These are phyloP conservation scores for Zelonia costaricensis DNA, from an alignment of 208 protist species.

Conservation along the genomic window DNA sequence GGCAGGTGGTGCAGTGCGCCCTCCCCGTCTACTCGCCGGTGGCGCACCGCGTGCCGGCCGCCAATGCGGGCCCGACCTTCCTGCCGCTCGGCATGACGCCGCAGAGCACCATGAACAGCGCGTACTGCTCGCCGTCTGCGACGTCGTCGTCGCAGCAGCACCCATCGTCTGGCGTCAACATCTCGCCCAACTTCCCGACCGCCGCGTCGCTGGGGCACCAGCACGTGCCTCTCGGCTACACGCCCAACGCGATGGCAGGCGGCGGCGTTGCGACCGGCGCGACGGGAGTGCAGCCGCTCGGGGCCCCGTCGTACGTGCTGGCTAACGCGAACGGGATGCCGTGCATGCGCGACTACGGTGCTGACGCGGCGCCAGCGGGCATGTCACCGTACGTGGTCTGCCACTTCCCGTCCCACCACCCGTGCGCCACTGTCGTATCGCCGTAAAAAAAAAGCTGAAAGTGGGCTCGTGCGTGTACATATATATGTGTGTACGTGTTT, in stretches of 20 bases:
- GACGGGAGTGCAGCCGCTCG: slow-evolving; percentile 21
- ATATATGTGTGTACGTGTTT: too few species aligned
- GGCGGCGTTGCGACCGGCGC: neutral
- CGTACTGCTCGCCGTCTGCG: slow-evolving; percentile 16
- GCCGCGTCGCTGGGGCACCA: slow-evolving; percentile 19
- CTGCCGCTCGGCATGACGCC: slow-evolving; percentile 18
- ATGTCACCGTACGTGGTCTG: slow-evolving; percentile 29
- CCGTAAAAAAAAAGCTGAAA: slow-evolving; percentile 18
- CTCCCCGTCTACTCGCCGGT: slow-evolving; percentile 25
- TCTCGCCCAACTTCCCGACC: slow-evolving; percentile 21
- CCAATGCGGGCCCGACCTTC: slow-evolving; percentile 4
- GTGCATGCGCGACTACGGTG: slow-evolving; percentile 15
- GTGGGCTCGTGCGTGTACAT: too few species aligned
- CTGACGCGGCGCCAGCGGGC: slow-evolving; percentile 8
- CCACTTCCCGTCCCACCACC: slow-evolving; percentile 23
- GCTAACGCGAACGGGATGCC: slow-evolving; percentile 3
- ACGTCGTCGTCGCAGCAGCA: slow-evolving; percentile 18
- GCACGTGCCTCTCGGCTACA: slow-evolving; percentile 20
- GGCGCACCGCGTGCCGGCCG: slow-evolving; percentile 3
- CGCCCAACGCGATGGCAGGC: slow-evolving; percentile 5
- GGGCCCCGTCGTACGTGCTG: slow-evolving; percentile 24
- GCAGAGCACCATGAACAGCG: slow-evolving; percentile 4
- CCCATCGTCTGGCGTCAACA: slow-evolving; percentile 2
- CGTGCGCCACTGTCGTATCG: slow-evolving; percentile 28
- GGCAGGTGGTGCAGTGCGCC: slow-evolving; percentile 16